Conservation (phyloP, 2,329 filamentous ascomycete genomes). For the Aspergillus fumigatus region DNA sequence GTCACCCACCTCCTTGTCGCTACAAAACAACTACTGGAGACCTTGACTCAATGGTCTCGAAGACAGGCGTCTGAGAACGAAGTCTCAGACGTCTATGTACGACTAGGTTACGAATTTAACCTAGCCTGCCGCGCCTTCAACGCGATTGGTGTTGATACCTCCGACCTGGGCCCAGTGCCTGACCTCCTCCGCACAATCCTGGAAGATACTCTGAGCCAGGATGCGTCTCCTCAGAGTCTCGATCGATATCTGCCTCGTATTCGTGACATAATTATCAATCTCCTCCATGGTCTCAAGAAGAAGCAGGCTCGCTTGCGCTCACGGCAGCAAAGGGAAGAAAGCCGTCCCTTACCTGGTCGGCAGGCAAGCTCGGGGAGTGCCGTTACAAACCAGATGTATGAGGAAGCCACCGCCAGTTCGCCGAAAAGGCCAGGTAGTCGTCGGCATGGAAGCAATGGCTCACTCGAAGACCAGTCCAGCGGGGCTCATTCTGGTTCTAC, state of each 20-base stretch:
- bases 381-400: slow-evolving; percentile 43
- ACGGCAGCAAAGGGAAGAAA: slow-evolving; percentile 49
- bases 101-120: slow-evolving; percentile 97
- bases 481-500: slow-evolving; percentile 27
- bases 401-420: slow-evolving; percentile 31
- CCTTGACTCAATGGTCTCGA: slow-evolving; percentile 94
- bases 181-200: slow-evolving; percentile 85
- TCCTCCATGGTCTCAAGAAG: slow-evolving; percentile 91
- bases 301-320: slow-evolving; percentile 84
- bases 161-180: slow-evolving; percentile 90
- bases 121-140: slow-evolving; percentile 96
- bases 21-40: slow-evolving; percentile 96
- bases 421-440: slow-evolving; percentile 30
- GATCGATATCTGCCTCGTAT: slow-evolving; percentile 92
- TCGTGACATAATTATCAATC: slow-evolving; percentile 96
- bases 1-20: slow-evolving; percentile 96
- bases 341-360: slow-evolving; percentile 32
- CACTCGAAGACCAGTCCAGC: slow-evolving; percentile 30
- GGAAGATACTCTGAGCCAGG: slow-evolving; percentile 92
- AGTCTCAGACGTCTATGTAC: slow-evolving; percentile 96
- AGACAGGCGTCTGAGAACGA: slow-evolving; percentile 87
- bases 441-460: slow-evolving; percentile 38
- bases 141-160: slow-evolving; percentile 92
- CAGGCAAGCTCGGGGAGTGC: slow-evolving; percentile 47
- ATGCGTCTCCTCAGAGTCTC: slow-evolving; percentile 87